A percentile compares a stretch with the other conserved stretches of the same genome.
These are phyloP conservation scores for Puccinia brachypodii DNA, from an alignment of 1,284 basidiomycete species.

Conservation along the genomic window DNA sequence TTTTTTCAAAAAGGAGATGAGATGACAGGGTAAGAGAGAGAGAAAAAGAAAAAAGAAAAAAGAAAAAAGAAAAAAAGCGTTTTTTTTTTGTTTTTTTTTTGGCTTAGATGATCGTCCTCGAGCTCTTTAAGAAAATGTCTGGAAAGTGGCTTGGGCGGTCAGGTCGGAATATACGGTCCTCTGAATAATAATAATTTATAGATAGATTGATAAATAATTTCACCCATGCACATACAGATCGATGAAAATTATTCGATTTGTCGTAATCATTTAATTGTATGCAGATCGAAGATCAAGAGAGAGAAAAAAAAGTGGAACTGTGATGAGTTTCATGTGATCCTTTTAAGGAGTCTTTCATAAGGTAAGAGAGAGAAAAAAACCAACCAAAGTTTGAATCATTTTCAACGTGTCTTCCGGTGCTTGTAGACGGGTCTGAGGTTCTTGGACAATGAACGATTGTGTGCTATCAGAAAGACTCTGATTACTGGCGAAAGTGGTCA, in stretches of 20 bases:
- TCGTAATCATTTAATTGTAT: neutral
- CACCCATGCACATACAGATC: neutral
- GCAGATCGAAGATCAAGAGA: neutral
- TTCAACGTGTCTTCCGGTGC: neutral
- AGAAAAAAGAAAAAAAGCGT: too few species aligned
- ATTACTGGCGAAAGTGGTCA: neutral
- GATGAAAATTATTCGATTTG: neutral
- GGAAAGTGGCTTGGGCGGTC: conserved; percentile 6
- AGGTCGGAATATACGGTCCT: conserved; percentile 32
- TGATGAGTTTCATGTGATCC: neutral
- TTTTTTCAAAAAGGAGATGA: too few species aligned
- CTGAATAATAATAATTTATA: too few species aligned
- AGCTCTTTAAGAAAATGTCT: neutral
- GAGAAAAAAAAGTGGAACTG: neutral
- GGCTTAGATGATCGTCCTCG: neutral
- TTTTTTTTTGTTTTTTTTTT: too few species aligned
- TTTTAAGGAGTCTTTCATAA: neutral
- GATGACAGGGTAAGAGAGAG: too few species aligned
- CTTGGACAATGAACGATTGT: neutral
- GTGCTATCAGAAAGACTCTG: neutral
- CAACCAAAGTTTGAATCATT: conserved; percentile 26
- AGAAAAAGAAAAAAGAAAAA: too few species aligned
- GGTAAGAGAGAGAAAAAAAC: neutral
- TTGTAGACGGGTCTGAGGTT: neutral
- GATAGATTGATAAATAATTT: neutral